Conservation (phyloP, 129 eudicot genomes). For the Chrysanthemum seticuspe region DNA sequence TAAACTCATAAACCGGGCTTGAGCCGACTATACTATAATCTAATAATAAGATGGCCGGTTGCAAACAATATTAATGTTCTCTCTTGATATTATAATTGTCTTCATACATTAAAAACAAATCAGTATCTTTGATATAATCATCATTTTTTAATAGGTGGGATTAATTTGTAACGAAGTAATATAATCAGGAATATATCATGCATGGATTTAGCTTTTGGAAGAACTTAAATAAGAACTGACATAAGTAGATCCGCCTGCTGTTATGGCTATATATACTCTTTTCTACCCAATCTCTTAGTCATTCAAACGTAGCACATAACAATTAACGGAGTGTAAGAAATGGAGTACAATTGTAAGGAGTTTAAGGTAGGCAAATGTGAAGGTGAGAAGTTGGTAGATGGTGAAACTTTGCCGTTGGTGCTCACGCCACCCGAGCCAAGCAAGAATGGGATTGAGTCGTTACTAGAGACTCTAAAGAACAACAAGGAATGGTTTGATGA, state of each 20-base stretch:
- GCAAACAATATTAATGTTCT: not conserved
- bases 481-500: conserved; percentile 77
- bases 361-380: conserved; percentile 87
- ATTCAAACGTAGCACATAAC: conserved; percentile 3
- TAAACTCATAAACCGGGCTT: no score
- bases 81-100: not conserved
- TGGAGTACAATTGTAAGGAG: conserved; percentile 69
- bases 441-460: conserved; percentile 39
- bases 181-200: no score
- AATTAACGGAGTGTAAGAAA: conserved; percentile 13
- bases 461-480: conserved; percentile 39
- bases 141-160: not conserved
- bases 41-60: no score
- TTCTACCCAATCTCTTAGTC: not conserved
- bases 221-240: not conserved
- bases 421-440: conserved; percentile 41
- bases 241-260: conserved; percentile 9
- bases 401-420: conserved; percentile 70
- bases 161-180: not conserved
- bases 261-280: conserved; percentile 23
- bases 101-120: conserved; percentile 6
- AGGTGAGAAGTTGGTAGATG: conserved; percentile 72
- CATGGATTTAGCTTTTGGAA: conserved; percentile 10
- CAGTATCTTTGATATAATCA: conserved; percentile 33
- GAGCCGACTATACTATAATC: no score